Conservation (phyloP, 306 rosid species). For the Carpinus viminea region DNA sequence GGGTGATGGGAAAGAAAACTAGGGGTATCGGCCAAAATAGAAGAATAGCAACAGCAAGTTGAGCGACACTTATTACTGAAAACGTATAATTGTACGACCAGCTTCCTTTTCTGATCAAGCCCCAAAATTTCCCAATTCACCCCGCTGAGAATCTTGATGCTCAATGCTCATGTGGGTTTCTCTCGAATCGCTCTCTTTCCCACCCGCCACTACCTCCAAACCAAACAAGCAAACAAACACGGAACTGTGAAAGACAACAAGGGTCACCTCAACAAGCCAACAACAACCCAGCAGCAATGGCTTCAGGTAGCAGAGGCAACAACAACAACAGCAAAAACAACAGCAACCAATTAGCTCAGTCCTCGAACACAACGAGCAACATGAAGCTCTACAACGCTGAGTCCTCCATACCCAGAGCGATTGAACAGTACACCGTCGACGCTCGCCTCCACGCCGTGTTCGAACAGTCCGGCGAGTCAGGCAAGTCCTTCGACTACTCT, state of each 20-base stretch:
- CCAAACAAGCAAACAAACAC: neutral
- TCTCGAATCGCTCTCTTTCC: neutral
- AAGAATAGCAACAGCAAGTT: no score
- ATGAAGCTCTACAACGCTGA: slow-evolving; percentile 37
- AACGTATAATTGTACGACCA: neutral
- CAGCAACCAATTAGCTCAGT: slow-evolving; percentile 30
- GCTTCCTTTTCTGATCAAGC: neutral
- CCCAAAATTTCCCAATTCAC: neutral
- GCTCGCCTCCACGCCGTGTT: slow-evolving; percentile 92
- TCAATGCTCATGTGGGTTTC: neutral
- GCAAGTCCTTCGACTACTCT: slow-evolving; percentile 69
- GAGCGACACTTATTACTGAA: neutral
- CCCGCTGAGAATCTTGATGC: neutral
- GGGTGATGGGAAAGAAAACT: no score
- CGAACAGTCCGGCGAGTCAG: slow-evolving; percentile 78
- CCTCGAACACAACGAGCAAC: slow-evolving; percentile 39
- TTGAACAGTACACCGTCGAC: slow-evolving; percentile 92
- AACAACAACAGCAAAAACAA: neutral
- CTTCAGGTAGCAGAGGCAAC: slow-evolving; percentile 34
- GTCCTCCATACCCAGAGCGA: slow-evolving; percentile 60
- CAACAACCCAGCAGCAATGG: slow-evolving; percentile 30
- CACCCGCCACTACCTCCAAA: neutral
- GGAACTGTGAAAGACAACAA: neutral
- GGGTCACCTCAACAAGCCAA: neutral
- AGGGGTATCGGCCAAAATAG: no score